Evolutionary conservation across 1,284 basidiomycete species (phyloP).

Genomic region (Chondrostereum purpureum): DNA sequence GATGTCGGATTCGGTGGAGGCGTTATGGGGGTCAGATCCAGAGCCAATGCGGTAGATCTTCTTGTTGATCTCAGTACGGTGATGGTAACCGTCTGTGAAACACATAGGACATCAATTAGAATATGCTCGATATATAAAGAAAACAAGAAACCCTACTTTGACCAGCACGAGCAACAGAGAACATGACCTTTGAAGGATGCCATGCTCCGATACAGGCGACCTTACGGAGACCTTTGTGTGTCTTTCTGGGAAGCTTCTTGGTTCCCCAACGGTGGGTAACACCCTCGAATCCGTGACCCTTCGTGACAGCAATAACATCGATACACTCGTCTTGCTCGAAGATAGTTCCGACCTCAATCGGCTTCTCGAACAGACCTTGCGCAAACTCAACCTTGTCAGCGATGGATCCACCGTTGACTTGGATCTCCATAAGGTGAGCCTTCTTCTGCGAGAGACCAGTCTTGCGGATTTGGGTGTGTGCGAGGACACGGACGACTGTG

Average conservation of each 20-base stretch:
- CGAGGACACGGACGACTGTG: slow-evolving; percentile 98
- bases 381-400: slow-evolving; percentile 98
- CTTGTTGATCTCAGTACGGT: slow-evolving; percentile 98
- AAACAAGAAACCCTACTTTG: slow-evolving; percentile 62
- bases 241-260: slow-evolving; percentile 98
- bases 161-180: slow-evolving; percentile 99
- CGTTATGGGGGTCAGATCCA: slow-evolving; percentile 77
- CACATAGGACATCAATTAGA: slow-evolving; percentile 10
- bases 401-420: slow-evolving; percentile 96
- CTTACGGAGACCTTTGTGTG: slow-evolving; percentile 99
- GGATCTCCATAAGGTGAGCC: slow-evolving; percentile 99
- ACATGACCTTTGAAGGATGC: slow-evolving; percentile 99
- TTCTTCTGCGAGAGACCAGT: slow-evolving; percentile 99
- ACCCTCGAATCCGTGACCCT: slow-evolving; percentile 99
- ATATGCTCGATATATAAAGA: neutral
- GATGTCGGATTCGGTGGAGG: slow-evolving; percentile 89
- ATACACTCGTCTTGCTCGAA: slow-evolving; percentile 98
- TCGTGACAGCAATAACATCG: slow-evolving; percentile 97
- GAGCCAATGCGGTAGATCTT: slow-evolving; percentile 96
- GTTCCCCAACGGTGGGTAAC: slow-evolving; percentile 99
- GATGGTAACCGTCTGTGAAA: slow-evolving; percentile 88
- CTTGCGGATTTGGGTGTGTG: slow-evolving; percentile 98
- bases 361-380: slow-evolving; percentile 96
- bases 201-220: slow-evolving; percentile 99
- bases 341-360: slow-evolving; percentile 77